Percentiles rank a stretch among this genome's conserved stretches.
Conservation (phyloP, 306 rosid genomes). For the Erythrophleum fordii region DNA sequence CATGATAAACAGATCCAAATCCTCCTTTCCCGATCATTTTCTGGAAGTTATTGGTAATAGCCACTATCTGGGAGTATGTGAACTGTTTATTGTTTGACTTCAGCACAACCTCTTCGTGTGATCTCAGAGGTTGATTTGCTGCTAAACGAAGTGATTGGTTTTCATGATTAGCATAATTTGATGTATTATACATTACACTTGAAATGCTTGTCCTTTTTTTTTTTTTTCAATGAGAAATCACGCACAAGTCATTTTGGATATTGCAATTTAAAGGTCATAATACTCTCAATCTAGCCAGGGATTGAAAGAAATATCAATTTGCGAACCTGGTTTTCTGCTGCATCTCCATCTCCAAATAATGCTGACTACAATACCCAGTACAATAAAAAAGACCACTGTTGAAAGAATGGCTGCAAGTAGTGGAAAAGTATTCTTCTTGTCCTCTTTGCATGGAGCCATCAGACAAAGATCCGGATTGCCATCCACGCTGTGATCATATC, state of each 20-base stretch:
- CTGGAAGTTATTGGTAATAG: slow-evolving; percentile 51
- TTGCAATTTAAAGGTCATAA: not conserved
- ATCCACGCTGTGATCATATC: slow-evolving; percentile 42
- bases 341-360: slow-evolving; percentile 34
- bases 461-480: slow-evolving; percentile 50
- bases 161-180: slow-evolving; percentile 8
- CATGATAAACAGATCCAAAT: slow-evolving; percentile 61
- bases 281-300: not conserved
- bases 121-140: slow-evolving; percentile 2
- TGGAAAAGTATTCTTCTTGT: slow-evolving; percentile 41
- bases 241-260: slow-evolving; percentile 1
- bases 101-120: slow-evolving; percentile 27
- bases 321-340: slow-evolving; percentile 34
- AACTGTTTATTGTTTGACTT: slow-evolving; percentile 47
- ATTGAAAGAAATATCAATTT: not conserved
- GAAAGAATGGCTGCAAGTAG: slow-evolving; percentile 48
- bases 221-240: not conserved
- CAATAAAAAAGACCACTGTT: slow-evolving; percentile 9
- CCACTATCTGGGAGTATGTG: slow-evolving; percentile 45
- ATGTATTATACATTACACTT: not conserved
- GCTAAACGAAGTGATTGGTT: slow-evolving; percentile 5
- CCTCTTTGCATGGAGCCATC: slow-evolving; percentile 39
- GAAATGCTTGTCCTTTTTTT: not conserved
- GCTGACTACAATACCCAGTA: not conserved
- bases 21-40: slow-evolving; percentile 63